phyloP scores from a whole-genome alignment of 768 basidiomycete species.

The Macrolepiota fuliginosa region DNA sequence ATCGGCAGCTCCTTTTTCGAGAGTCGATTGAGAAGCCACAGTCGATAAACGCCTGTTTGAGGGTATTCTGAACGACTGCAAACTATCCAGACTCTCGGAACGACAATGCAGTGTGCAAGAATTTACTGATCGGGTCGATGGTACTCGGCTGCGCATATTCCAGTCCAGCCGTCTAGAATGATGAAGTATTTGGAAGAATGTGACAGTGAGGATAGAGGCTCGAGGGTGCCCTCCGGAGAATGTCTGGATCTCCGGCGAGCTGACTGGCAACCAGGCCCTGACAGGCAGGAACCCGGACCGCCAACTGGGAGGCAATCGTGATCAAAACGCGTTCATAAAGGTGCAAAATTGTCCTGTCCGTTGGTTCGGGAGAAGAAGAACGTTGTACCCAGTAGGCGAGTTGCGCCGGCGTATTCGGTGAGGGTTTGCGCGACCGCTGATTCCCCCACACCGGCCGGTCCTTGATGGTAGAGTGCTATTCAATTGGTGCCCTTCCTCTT shows the following conservation, averaged over 20 bases:
- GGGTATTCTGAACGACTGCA: slow-evolving; percentile 1
- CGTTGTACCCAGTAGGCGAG: background rate
- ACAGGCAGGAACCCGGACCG: background rate
- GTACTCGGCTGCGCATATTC: background rate
- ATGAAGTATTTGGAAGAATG: background rate
- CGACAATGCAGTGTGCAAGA: background rate
- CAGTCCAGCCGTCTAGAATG: background rate
- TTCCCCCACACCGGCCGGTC: background rate
- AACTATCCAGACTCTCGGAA: background rate
- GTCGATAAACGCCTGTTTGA: background rate
- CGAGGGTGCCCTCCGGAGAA: background rate
- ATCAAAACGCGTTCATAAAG: background rate
- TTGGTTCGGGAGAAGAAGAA: background rate
- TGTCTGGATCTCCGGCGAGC: background rate
- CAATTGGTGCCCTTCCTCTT: background rate
- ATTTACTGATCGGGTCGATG: background rate
- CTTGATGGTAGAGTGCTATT: background rate
- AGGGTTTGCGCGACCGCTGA: background rate
- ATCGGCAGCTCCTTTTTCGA: background rate
- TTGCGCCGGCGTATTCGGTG: background rate
- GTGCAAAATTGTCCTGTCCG: background rate
- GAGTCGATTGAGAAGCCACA: background rate
- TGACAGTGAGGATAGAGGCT: background rate
- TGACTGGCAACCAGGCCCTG: background rate
- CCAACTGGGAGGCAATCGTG: background rate